These are phyloP conservation scores for Phalaenopsis hybrid DNA, from an alignment of 116 monocot genomes.

Conservation along the genomic window DNA sequence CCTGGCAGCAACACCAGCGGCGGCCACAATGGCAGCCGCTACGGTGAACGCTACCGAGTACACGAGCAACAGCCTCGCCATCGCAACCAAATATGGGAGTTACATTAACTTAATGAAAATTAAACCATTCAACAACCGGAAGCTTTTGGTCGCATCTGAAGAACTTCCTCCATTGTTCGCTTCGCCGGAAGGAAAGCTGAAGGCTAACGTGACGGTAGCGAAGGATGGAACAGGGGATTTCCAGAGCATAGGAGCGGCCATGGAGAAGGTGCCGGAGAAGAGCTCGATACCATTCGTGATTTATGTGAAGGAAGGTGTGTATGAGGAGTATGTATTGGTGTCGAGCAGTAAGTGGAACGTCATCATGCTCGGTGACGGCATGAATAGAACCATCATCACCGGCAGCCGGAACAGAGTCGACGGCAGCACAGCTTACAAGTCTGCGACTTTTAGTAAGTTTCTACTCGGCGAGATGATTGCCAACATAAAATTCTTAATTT, in stretches of 20 bases:
- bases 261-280: constrained; percentile 9
- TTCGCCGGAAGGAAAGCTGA: background rate
- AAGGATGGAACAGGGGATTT: constrained; percentile 17
- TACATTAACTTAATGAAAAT: background rate
- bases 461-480: background rate
- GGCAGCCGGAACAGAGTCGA: constrained; percentile 19
- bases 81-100: constrained; percentile 6
- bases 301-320: constrained; percentile 10
- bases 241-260: constrained; percentile 16
- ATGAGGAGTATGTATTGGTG: constrained; percentile 19
- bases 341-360: constrained; percentile 16
- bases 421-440: constrained; percentile 11
- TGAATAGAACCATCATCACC: constrained; percentile 15
- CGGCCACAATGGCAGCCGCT: background rate
- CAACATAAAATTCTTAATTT: too few species aligned
- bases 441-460: constrained; percentile 14
- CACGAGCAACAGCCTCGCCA: constrained; percentile 26
- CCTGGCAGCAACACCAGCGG: background rate
- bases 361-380: constrained; percentile 16
- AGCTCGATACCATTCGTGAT: constrained; percentile 16
- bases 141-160: background rate
- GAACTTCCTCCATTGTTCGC: background rate
- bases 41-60: constrained; percentile 20
- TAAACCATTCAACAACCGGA: background rate
- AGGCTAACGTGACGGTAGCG: constrained; percentile 16